These are phyloP conservation scores for Neurospora africana DNA, from an alignment of 495 filamentous ascomycete species.

Conservation along the genomic window DNA sequence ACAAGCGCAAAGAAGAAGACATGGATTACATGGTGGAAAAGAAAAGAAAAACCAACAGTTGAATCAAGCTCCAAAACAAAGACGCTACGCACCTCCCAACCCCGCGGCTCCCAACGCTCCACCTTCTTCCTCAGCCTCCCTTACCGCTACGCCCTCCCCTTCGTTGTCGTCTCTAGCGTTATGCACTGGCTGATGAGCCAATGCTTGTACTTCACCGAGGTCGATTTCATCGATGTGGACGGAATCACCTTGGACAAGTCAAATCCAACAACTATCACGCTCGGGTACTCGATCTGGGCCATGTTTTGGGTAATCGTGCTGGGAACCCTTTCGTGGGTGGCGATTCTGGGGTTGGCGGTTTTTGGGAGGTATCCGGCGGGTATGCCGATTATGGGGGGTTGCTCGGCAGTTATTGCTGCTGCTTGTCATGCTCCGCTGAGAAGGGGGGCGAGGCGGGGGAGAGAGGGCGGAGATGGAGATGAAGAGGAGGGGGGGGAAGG, in stretches of 20 bases:
- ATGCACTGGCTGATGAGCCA: slow-evolving; percentile 37
- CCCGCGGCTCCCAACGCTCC: slow-evolving; percentile 25
- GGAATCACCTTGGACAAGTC: background rate
- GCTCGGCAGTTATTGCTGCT: background rate
- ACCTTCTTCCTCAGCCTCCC: slow-evolving; percentile 40
- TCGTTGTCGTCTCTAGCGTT: slow-evolving; percentile 19
- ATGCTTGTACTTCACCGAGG: slow-evolving; percentile 27
- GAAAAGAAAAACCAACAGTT: background rate
- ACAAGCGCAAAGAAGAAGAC: background rate
- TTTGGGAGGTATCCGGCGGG: background rate
- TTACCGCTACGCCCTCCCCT: slow-evolving; percentile 30
- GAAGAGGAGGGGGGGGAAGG: background rate
- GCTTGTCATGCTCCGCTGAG: background rate
- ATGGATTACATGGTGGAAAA: background rate
- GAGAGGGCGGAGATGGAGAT: background rate
- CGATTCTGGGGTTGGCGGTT: background rate
- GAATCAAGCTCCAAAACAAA: background rate
- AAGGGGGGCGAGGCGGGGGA: background rate
- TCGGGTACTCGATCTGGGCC: background rate
- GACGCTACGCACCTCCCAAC: slow-evolving; percentile 12
- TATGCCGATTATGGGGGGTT: background rate
- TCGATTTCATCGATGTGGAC: background rate
- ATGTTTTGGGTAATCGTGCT: background rate
- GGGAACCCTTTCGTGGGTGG: background rate
- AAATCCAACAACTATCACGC: background rate